Evolutionary conservation across 352 stramenopile genomes (phyloP).

Genomic region (Phytophthora nicotianae): DNA sequence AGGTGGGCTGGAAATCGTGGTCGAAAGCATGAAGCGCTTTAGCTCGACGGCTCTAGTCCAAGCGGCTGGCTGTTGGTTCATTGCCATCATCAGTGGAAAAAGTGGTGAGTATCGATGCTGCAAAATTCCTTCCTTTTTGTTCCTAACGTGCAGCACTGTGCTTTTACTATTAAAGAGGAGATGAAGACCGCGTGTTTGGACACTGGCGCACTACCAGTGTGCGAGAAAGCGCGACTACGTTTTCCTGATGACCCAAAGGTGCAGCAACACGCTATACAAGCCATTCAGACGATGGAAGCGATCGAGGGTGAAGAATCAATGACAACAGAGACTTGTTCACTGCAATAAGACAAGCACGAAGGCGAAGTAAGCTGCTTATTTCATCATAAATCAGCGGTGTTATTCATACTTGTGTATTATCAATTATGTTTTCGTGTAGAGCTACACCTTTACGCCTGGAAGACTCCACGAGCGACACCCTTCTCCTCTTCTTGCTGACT

Average conservation of each 20-base stretch:
- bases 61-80: constrained; percentile 57
- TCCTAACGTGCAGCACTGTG: no score
- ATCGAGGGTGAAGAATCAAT: constrained; percentile 10
- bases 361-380: neutral
- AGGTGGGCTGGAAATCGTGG: constrained; percentile 50
- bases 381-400: neutral
- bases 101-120: constrained; percentile 32
- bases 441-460: constrained; percentile 18
- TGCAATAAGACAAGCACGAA: constrained; percentile 16
- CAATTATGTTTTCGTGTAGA: neutral
- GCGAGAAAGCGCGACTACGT: constrained; percentile 55
- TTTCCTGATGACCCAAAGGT: constrained; percentile 54
- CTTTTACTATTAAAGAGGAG: constrained; percentile 37
- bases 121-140: no score
- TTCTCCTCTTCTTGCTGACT: constrained; percentile 76
- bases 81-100: constrained; percentile 54
- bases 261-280: constrained; percentile 54
- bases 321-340: constrained; percentile 6
- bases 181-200: constrained; percentile 57
- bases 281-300: constrained; percentile 47
- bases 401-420: constrained; percentile 14
- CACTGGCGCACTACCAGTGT: constrained; percentile 48
- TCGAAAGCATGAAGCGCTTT: constrained; percentile 63
- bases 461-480: constrained; percentile 50
- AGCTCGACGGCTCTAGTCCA: constrained; percentile 47